Percentiles rank a stretch among this genome's conserved stretches.
These are phyloP conservation scores for Rosa rugosa DNA, from an alignment of 306 rosid genomes.

Conservation along the genomic window DNA sequence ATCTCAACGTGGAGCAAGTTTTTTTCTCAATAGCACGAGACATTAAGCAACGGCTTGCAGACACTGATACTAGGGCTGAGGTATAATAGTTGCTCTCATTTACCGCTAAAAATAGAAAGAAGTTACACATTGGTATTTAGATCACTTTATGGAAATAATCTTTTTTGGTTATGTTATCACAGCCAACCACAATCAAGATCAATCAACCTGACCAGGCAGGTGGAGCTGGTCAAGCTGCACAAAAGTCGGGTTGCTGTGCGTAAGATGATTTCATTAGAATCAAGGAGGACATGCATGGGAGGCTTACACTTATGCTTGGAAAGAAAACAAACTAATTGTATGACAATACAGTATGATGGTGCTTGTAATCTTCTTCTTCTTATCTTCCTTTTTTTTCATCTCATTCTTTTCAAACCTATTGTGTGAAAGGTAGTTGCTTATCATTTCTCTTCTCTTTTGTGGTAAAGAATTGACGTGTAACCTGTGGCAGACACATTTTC, in stretches of 20 bases:
- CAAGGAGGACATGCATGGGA: slow-evolving; percentile 19
- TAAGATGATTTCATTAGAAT: slow-evolving; percentile 33
- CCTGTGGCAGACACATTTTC: slow-evolving; percentile 22
- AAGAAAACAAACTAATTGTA: slow-evolving; percentile 43
- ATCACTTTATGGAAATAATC: not conserved
- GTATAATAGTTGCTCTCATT: slow-evolving; percentile 32
- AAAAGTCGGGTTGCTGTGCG: slow-evolving; percentile 76
- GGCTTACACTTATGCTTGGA: slow-evolving; percentile 20
- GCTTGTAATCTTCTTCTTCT: slow-evolving; percentile 42
- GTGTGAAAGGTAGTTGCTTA: slow-evolving; percentile 52
- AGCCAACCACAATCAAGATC: slow-evolving; percentile 76
- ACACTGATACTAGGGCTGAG: slow-evolving; percentile 66
- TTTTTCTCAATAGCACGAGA: slow-evolving; percentile 89
- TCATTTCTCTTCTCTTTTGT: slow-evolving; percentile 22
- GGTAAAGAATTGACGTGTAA: slow-evolving; percentile 24
- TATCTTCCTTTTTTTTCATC: not conserved
- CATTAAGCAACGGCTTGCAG: slow-evolving; percentile 85
- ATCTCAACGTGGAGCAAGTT: slow-evolving; percentile 90
- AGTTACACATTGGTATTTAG: not conserved
- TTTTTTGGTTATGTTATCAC: slow-evolving; percentile 24
- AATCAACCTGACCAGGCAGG: slow-evolving; percentile 59
- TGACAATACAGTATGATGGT: slow-evolving; percentile 41
- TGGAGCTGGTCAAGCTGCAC: slow-evolving; percentile 50
- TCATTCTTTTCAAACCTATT: slow-evolving; percentile 55
- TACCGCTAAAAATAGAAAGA: not conserved